These are phyloP conservation scores for Solanum ahanhuiri DNA, from an alignment of 257 asterid species.

Conservation along the genomic window DNA sequence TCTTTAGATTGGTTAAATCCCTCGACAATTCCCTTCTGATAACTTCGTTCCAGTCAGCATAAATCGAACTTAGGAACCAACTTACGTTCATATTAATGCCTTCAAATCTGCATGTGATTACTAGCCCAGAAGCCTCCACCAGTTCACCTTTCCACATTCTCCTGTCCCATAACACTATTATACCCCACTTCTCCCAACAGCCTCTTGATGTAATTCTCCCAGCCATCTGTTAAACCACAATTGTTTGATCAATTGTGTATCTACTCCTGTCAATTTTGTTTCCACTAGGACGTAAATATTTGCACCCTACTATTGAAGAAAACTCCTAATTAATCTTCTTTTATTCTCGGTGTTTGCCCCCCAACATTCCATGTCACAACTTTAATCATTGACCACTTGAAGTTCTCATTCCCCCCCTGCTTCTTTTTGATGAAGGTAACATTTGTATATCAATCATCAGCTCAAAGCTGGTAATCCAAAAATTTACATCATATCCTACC, in stretches of 20 bases:
- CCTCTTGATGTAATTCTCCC: background rate
- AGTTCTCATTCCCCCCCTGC: background rate
- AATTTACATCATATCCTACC: no score
- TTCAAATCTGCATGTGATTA: background rate
- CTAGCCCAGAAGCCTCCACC: background rate
- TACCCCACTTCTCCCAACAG: background rate
- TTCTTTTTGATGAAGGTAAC: no score
- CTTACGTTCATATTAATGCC: background rate
- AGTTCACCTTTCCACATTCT: background rate
- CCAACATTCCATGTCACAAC: background rate
- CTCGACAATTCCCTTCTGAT: background rate
- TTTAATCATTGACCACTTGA: background rate
- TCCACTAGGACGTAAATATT: background rate
- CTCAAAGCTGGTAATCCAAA: no score
- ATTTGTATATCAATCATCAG: no score
- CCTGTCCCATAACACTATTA: background rate
- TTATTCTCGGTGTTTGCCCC: background rate
- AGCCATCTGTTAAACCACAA: background rate
- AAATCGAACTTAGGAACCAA: background rate
- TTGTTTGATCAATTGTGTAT: background rate
- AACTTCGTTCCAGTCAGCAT: background rate
- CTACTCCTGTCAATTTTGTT: background rate
- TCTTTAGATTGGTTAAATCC: background rate
- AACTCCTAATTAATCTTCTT: background rate
- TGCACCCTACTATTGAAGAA: background rate